Percentiles rank a stretch among this genome's conserved stretches.
phyloP scores from a whole-genome alignment of 2,329 filamentous ascomycete genomes.

The Magnaporthiopsis rhizophila region DNA sequence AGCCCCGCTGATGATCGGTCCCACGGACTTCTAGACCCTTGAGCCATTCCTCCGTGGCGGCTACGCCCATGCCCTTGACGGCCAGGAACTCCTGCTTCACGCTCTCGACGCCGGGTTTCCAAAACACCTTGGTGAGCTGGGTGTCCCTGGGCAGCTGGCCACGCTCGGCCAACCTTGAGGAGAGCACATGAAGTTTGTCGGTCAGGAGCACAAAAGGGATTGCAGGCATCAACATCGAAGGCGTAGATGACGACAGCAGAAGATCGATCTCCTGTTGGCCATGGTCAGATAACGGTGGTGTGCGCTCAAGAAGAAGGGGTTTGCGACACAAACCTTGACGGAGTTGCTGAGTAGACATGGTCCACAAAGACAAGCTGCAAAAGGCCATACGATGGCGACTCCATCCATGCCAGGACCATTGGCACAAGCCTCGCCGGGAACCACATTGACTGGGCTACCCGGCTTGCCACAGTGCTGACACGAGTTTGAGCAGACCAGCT shows the following conservation, averaged over 20 bases:
- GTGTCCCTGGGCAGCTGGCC: conserved; percentile 36
- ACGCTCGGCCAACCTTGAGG: conserved; percentile 45
- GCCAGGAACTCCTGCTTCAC: conserved; percentile 55
- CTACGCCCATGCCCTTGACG: conserved; percentile 57
- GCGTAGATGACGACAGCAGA: conserved; percentile 51
- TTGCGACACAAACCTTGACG: conserved; percentile 51
- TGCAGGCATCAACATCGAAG: conserved; percentile 56
- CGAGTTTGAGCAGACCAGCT: conserved; percentile 49
- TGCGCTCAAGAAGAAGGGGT: conserved; percentile 7
- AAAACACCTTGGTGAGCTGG: conserved; percentile 59
- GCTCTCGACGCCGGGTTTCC: conserved; percentile 51
- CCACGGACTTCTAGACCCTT: conserved; percentile 64
- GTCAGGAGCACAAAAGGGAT: conserved; percentile 62
- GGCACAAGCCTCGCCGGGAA: conserved; percentile 37
- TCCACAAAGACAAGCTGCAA: conserved; percentile 59
- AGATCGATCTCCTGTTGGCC: conserved; percentile 59
- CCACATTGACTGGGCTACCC: conserved; percentile 16
- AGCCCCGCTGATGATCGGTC: conserved; percentile 50
- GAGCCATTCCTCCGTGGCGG: conserved; percentile 67
- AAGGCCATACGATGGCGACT: conserved; percentile 62
- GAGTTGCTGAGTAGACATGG: conserved; percentile 53
- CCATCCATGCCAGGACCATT: conserved; percentile 54
- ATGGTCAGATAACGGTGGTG: conserved; percentile 3
- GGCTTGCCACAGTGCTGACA: conserved; percentile 62
- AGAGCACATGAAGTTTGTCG: conserved; percentile 50